Conservation (phyloP, 192 early-diverging fungal species). For the Irineochytrium annulatum region DNA sequence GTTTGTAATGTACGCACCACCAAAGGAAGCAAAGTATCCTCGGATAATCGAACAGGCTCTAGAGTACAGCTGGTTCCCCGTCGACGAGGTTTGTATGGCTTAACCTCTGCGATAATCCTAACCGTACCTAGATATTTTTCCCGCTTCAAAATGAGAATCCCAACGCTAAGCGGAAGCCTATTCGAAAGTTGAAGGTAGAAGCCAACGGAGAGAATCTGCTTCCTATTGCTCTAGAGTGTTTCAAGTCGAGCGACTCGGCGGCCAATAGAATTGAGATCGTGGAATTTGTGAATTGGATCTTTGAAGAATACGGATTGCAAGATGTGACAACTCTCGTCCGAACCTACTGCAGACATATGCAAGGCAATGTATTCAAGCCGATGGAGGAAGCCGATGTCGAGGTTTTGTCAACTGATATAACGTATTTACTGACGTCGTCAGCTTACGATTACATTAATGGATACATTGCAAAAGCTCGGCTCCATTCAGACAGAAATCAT, state of each 20-base stretch:
- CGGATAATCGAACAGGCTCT: conserved; percentile 29
- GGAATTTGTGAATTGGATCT: conserved; percentile 40
- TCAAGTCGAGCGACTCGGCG: not conserved
- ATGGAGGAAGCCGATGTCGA: not conserved
- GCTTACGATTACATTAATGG: conserved; percentile 26
- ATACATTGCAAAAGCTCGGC: conserved; percentile 22
- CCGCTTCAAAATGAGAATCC: conserved; percentile 12
- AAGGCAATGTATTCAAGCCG: conserved; percentile 7
- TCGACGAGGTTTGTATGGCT: conserved; percentile 33
- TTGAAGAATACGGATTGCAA: conserved; percentile 31
- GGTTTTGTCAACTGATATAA: conserved; percentile 8
- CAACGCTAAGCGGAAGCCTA: not conserved
- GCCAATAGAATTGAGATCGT: conserved; percentile 27
- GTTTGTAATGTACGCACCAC: conserved; percentile 9
- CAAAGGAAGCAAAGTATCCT: conserved; percentile 27
- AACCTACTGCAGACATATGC: conserved; percentile 24
- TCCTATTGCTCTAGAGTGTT: conserved; percentile 18
- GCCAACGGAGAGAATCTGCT: conserved; percentile 13
- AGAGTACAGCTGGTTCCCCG: conserved; percentile 42
- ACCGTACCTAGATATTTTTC: conserved; percentile 12
- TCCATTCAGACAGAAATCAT: conserved; percentile 26
- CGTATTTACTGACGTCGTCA: conserved; percentile 6
- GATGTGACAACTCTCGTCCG: conserved; percentile 24
- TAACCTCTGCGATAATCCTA: not conserved
- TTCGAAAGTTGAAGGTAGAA: conserved; percentile 19